phyloP scores from a whole-genome alignment of 2,329 filamentous ascomycete genomes.

The Lithohypha guttulata region DNA sequence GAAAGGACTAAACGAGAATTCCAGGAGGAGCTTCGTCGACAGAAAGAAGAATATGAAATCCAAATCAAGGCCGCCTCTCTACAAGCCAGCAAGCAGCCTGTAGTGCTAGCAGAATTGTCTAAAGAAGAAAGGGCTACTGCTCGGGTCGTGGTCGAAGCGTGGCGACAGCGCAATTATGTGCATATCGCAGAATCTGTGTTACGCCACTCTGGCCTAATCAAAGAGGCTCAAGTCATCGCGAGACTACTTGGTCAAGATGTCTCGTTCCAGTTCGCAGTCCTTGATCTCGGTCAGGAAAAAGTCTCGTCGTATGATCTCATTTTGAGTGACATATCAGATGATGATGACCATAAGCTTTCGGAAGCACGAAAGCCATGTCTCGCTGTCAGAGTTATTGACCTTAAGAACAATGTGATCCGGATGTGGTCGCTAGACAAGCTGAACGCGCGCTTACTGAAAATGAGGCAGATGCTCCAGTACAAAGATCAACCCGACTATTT shows the following conservation, averaged over 20 bases:
- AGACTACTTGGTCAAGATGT: constrained; percentile 89
- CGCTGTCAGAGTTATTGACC: constrained; percentile 81
- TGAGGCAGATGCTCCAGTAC: constrained; percentile 96
- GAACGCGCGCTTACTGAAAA: constrained; percentile 71
- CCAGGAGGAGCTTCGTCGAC: constrained; percentile 71
- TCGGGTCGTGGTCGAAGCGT: constrained; percentile 56
- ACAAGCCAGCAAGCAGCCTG: constrained; percentile 23
- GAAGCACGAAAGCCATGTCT: constrained; percentile 80
- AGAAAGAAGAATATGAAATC: constrained; percentile 74
- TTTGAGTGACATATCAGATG: constrained; percentile 74
- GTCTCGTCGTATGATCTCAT: constrained; percentile 96
- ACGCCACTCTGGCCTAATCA: constrained; percentile 75
- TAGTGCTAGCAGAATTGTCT: constrained; percentile 44
- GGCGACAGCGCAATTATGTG: constrained; percentile 78
- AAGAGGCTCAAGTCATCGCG: constrained; percentile 96
- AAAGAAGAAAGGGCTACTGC: constrained; percentile 63
- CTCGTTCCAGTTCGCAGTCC: constrained; percentile 86
- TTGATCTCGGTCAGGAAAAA: constrained; percentile 77
- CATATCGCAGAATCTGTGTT: constrained; percentile 87
- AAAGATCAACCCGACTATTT: constrained; percentile 90
- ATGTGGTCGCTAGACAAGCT: constrained; percentile 94
- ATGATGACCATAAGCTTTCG: constrained; percentile 75
- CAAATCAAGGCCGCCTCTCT: constrained; percentile 65
- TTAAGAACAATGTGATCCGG: constrained; percentile 72
- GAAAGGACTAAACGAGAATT: constrained; percentile 74